Evolutionary conservation across 306 rosid species (phyloP).

Genomic region (Carpinus fangiana): DNA sequence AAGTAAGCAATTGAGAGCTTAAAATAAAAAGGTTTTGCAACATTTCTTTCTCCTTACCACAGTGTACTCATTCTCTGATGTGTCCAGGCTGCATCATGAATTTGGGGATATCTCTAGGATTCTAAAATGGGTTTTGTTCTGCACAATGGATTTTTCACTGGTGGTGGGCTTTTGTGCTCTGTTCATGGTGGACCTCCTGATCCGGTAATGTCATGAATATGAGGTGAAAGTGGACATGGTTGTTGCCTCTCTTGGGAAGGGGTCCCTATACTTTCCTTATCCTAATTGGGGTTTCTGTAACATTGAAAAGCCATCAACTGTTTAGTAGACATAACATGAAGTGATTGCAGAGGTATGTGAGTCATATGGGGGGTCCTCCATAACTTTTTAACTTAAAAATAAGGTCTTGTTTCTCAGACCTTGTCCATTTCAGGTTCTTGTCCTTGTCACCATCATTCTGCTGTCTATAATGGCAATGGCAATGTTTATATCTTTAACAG

Average conservation of each 20-base stretch:
- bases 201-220: slow-evolving; percentile 13
- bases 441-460: neutral
- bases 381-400: slow-evolving; percentile 8
- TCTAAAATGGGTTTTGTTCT: slow-evolving; percentile 24
- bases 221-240: slow-evolving; percentile 21
- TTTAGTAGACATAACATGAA: slow-evolving; percentile 19
- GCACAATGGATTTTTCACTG: slow-evolving; percentile 26
- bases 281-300: slow-evolving; percentile 5
- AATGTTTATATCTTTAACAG: neutral
- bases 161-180: slow-evolving; percentile 21
- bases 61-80: too few relatives aligned
- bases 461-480: neutral
- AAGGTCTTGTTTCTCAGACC: slow-evolving; percentile 1
- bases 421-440: neutral
- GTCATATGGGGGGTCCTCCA: slow-evolving; percentile 18
- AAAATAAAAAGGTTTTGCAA: too few relatives aligned
- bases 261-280: slow-evolving; percentile 17
- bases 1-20: too few relatives aligned
- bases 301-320: slow-evolving; percentile 15
- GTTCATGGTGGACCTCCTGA: slow-evolving; percentile 44
- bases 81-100: too few relatives aligned
- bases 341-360: slow-evolving; percentile 28
- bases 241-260: slow-evolving; percentile 7
- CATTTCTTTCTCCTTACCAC: too few relatives aligned
- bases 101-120: slow-evolving; percentile 4